A percentile compares a stretch with the other conserved stretches of the same genome.
Conservation (phyloP, 768 basidiomycete species). For the Boletus pseudopeckii region DNA sequence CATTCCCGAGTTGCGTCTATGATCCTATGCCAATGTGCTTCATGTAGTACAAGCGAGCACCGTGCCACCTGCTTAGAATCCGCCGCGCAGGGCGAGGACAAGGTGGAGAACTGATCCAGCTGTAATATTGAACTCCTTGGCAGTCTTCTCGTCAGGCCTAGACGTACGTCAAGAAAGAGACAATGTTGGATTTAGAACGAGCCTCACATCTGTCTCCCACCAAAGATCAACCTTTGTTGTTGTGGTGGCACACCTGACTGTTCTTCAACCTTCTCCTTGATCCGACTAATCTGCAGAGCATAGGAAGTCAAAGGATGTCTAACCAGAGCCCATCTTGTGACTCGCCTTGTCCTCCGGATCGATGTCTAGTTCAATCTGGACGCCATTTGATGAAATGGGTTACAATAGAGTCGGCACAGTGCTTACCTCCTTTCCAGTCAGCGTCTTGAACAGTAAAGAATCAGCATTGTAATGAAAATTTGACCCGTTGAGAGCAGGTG, state of each 20-base stretch:
- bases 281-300: constrained; percentile 69
- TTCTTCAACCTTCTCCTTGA: constrained; percentile 98
- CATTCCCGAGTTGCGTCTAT: constrained; percentile 14
- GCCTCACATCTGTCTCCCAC: constrained; percentile 88
- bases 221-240: constrained; percentile 92
- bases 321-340: background rate
- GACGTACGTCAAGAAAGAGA: background rate
- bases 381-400: constrained; percentile 10
- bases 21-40: constrained; percentile 20
- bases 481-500: background rate
- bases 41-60: constrained; percentile 7
- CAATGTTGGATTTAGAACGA: background rate
- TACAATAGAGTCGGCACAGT: background rate
- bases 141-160: constrained; percentile 91
- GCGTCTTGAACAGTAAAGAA: constrained; percentile 16
- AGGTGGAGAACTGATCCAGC: constrained; percentile 90
- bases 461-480: background rate
- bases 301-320: background rate
- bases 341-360: constrained; percentile 82
- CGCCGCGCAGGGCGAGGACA: constrained; percentile 93
- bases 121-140: constrained; percentile 75
- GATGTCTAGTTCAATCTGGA: constrained; percentile 91
- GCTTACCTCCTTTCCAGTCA: constrained; percentile 93
- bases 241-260: constrained; percentile 96
- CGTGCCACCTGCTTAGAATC: constrained; percentile 40